Conservation (phyloP, 2,329 filamentous ascomycete species). For the Nemania sp. region DNA sequence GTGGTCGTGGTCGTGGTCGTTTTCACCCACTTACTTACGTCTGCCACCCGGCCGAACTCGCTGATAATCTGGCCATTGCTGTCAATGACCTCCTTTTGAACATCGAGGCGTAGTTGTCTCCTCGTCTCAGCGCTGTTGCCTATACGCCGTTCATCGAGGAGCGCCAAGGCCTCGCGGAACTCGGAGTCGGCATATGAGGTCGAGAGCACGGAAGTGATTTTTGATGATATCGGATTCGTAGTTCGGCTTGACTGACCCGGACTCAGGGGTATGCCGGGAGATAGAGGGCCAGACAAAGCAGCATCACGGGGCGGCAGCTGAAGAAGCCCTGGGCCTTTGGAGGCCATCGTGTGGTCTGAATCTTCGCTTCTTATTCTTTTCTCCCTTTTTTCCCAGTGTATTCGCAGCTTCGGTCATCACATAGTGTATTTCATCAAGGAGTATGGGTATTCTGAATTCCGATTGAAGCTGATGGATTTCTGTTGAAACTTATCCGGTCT, state of each 20-base stretch:
- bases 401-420: background rate
- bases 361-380: background rate
- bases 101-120: slow-evolving; percentile 76
- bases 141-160: slow-evolving; percentile 73
- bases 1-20: background rate
- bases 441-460: background rate
- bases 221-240: slow-evolving; percentile 73
- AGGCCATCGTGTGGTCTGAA: slow-evolving; percentile 35
- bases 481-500: background rate
- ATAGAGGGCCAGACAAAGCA: slow-evolving; percentile 37
- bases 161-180: slow-evolving; percentile 80
- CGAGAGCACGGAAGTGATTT: slow-evolving; percentile 84
- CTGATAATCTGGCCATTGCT: slow-evolving; percentile 87
- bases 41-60: slow-evolving; percentile 87
- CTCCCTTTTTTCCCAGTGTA: background rate
- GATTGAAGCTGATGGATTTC: background rate
- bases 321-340: slow-evolving; percentile 35
- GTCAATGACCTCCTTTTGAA: slow-evolving; percentile 90
- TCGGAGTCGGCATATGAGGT: slow-evolving; percentile 92
- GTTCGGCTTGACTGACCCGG: slow-evolving; percentile 45
- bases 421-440: background rate
- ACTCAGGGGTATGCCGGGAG: slow-evolving; percentile 40
- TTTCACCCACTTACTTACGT: slow-evolving; percentile 47
- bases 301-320: slow-evolving; percentile 37
- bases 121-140: slow-evolving; percentile 78